Evolutionary conservation across 1,284 basidiomycete species (phyloP), one percentile per base, ranked within the genome.

Genomic region (Leccinum cinnamomeum): DNA sequence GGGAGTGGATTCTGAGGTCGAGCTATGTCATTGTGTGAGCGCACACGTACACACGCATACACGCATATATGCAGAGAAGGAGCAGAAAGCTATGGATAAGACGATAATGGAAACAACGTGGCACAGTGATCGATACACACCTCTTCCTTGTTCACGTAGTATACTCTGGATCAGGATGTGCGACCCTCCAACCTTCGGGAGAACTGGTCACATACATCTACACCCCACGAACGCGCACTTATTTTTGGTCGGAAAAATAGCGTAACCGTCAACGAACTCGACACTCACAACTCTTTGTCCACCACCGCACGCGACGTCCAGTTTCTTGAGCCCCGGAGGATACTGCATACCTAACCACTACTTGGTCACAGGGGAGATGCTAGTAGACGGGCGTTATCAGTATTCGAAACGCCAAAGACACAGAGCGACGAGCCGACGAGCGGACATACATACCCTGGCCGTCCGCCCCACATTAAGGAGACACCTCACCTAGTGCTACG

Each of bases 101-200:
- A 33, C 8, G 30, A 33, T 33, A 33, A 33, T 33, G 30, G 30
- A 33, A 33, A 33, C 30, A 33, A 11, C 30, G 30, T 33, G 30
- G 30, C 30, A 11, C 30, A 33, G 30, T 33, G 8, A 33, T 33
- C 39, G n/a, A 14, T n/a, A 53, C 66, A 14, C 16, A 72, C 72
- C 68, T 62, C 68, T 3, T 69, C 69, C 50, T 60, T 33, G 5
- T 76, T 58, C 48, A 69, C 65, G 53, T 69, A 76, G 30, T 74
- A 76, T 8, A 63, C 56, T 11, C 72, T 20, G 53, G 57, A 3
- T 76, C 73, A 11, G 74, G 74, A 57, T 73, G 74, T 10, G 61
- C 64, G 51, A 75, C 35, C 60, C 51, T 48, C 72, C 72, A 73
- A n/a, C 65, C 73, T 10, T 25, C 14, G 28, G 28, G 28, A 28